phyloP scores from a whole-genome alignment of 2,329 filamentous ascomycete genomes.

The Juglanconis juglandina region DNA sequence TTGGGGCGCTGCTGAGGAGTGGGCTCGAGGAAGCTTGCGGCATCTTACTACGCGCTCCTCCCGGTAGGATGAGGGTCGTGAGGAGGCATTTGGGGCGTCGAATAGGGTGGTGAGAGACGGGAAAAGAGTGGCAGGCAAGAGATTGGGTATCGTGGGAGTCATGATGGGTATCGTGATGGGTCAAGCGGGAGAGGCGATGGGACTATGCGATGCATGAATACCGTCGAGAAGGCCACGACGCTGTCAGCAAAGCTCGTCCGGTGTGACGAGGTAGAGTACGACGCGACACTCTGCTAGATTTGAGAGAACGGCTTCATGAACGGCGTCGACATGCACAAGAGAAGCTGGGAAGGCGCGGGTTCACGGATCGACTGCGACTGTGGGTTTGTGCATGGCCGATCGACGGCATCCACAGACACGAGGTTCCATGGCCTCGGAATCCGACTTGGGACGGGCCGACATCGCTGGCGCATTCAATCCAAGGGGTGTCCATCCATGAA shows the following conservation, averaged over 20 bases:
- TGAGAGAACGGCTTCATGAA: no score
- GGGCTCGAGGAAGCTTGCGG: background rate
- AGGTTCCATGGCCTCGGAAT: background rate
- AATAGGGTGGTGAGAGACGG: background rate
- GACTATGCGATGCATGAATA: background rate
- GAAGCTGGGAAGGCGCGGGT: background rate
- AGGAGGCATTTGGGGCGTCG: background rate
- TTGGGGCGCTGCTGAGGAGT: background rate
- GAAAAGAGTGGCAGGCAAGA: background rate
- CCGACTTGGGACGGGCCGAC: background rate
- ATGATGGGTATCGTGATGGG: background rate
- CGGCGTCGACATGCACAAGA: no score
- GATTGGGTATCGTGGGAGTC: background rate
- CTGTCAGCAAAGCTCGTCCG: background rate
- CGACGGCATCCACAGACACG: background rate
- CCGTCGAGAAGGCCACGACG: background rate
- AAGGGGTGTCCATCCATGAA: no score
- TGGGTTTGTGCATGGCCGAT: background rate
- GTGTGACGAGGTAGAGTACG: background rate
- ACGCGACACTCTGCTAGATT: background rate
- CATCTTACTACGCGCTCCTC: background rate
- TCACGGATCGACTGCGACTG: background rate
- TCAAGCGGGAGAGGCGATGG: background rate
- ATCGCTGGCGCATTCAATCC: background rate
- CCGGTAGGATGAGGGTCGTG: background rate